phyloP scores from a whole-genome alignment of 352 stramenopile species.

The Pythium diclinum region DNA sequence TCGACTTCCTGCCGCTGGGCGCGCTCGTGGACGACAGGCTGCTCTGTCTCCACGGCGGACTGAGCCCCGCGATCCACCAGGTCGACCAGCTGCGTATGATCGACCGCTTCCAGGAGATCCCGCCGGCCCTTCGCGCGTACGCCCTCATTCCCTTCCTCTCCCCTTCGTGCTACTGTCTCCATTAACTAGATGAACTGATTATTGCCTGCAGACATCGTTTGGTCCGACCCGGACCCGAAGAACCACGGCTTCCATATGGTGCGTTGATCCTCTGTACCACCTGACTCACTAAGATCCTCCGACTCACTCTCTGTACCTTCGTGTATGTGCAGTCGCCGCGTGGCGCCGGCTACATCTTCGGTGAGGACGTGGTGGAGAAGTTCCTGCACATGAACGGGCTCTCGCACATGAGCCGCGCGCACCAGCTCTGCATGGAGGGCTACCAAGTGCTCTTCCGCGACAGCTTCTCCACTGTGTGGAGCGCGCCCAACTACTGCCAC shows the following conservation, averaged over 20 bases:
- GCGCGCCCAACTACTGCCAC: conserved; percentile 94
- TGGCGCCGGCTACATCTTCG: conserved; percentile 86
- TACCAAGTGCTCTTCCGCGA: conserved; percentile 93
- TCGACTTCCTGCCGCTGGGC: conserved; percentile 87
- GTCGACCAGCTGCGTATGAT: conserved; percentile 82
- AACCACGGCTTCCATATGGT: conserved; percentile 31
- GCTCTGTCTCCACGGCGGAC: conserved; percentile 88
- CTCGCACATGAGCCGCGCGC: conserved; percentile 81
- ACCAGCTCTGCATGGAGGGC: conserved; percentile 93
- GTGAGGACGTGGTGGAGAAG: conserved; percentile 85
- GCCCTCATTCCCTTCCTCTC: background rate
- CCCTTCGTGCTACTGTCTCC: background rate
- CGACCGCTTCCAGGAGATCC: conserved; percentile 86
- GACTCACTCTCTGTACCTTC: background rate
- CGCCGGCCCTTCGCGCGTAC: conserved; percentile 78
- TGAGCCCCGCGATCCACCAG: conserved; percentile 87
- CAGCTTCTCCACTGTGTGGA: conserved; percentile 91
- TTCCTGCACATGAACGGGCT: conserved; percentile 89
- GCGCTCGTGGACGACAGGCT: conserved; percentile 85
- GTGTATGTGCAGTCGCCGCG: conserved; percentile 44
- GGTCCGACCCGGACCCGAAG: conserved; percentile 78
- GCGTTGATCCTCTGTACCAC: background rate
- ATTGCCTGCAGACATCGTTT: conserved; percentile 57
- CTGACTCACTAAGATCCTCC: background rate
- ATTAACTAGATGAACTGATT: background rate